phyloP scores from a whole-genome alignment of 2,329 filamentous ascomycete genomes.

The Pseudogymnoascus sp. region DNA sequence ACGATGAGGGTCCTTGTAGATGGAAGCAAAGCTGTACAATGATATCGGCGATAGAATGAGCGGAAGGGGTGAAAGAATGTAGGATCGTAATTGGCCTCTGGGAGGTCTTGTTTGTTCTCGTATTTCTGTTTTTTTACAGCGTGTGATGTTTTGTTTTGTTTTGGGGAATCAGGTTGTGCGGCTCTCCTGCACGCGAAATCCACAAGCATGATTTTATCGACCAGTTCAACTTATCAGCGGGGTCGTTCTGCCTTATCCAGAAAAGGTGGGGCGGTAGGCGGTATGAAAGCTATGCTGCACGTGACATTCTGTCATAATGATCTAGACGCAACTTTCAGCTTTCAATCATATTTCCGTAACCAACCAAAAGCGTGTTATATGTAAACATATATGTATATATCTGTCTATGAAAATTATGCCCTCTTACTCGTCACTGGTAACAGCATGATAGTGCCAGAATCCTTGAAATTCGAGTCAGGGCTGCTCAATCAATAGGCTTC shows the following conservation, averaged over 20 bases:
- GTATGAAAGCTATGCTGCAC: not conserved
- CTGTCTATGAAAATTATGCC: not conserved
- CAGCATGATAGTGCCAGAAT: not conserved
- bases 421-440: not conserved
- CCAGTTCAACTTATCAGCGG: slow-evolving; percentile 4
- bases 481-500: too few species aligned
- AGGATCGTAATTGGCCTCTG: not conserved
- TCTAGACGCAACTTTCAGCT: not conserved
- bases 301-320: slow-evolving; percentile 1
- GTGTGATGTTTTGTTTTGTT: slow-evolving; percentile 8
- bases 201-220: slow-evolving; percentile 4
- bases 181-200: slow-evolving; percentile 7
- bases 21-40: slow-evolving; percentile 1
- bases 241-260: slow-evolving; percentile 6
- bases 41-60: not conserved
- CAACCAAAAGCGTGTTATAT: not conserved
- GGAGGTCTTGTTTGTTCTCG: slow-evolving; percentile 2
- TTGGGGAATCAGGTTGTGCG: slow-evolving; percentile 7
- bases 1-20: slow-evolving; percentile 6
- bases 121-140: slow-evolving; percentile 1
- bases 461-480: not conserved
- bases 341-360: not conserved
- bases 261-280: not conserved
- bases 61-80: not conserved
- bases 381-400: not conserved